Base-by-base conservation (phyloP, 2,329 filamentous ascomycete genomes). In the Neonectria ditissima region DNA sequence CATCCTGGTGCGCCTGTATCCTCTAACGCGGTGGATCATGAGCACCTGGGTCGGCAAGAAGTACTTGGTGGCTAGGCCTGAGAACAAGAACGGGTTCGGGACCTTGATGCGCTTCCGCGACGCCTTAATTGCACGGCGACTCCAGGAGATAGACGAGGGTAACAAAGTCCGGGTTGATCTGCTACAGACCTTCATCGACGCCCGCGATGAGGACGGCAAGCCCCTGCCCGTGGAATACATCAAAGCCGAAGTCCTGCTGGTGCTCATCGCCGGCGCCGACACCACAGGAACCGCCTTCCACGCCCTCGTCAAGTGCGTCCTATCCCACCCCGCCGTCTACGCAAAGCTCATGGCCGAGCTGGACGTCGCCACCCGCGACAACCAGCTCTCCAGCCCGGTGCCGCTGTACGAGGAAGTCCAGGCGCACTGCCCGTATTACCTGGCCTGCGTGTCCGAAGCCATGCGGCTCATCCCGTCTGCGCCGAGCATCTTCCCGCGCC, bases 1-100 rank as follows among this genome's bases (percentile, higher is more conserved):
- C 5, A 68, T 71, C 16, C 88, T 86, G 86, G 82, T 83, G 0
- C 85, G 9, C 22, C 70, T 73, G n/a, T 68, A 72, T 7, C 73
- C 64, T 43, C 8, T 41, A 8, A 41, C 37, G 2, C 18, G n/a
- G 8, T 41, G 37, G 37, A 9, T 41, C 9, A 18, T 18, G n/a
- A 41, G 37, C 37, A 41, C 37, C 8, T 41, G 37, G 37, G n/a
- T 41, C 8, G 37, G 37, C 37, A 2, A 41, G 7, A 18, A 20
- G n/a, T 41, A 41, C 6, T n/a, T 41, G n/a, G 37, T 41, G n/a
- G 37, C 37, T 7, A 18, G n/a, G n/a, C 37, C 37, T 11, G 37
- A 41, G 11, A 18, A 41, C n/a, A 18, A 41, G n/a, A 41, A 41
- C 2, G 37, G 37, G 4, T 41, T 41, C 7, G 37, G 37, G 16